Percentiles rank a stretch among this genome's conserved stretches.
These are phyloP conservation scores for Diaporthe sp. DNA, from an alignment of 2,329 filamentous ascomycete genomes.

Conservation along the genomic window DNA sequence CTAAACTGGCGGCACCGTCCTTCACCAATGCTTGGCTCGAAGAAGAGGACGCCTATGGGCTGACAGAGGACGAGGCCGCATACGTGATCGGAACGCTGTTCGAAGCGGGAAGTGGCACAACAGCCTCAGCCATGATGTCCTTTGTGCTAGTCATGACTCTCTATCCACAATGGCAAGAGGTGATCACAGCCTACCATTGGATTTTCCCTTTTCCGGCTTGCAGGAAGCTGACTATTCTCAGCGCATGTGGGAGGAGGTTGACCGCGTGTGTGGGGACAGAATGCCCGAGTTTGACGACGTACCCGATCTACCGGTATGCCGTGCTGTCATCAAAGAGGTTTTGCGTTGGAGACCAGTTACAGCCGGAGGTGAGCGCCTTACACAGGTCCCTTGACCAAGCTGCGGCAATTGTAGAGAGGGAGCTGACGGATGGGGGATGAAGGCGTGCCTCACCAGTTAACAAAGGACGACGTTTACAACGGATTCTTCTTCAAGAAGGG, in stretches of 20 bases:
- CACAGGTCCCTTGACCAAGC: neutral
- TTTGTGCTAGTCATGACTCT: neutral
- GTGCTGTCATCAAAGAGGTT: slow-evolving; percentile 17
- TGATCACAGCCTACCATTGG: neutral
- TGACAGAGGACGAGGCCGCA: slow-evolving; percentile 3
- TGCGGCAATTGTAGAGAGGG: neutral
- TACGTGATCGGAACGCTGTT: slow-evolving; percentile 9
- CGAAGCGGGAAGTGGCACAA: slow-evolving; percentile 7
- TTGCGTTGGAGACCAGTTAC: slow-evolving; percentile 16
- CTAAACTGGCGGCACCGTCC: neutral
- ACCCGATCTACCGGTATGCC: slow-evolving; percentile 12
- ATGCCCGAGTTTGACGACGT: slow-evolving; percentile 16
- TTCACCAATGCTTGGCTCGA: slow-evolving; percentile 4
- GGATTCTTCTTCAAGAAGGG: slow-evolving; percentile 16
- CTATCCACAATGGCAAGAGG: neutral
- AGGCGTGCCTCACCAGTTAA: slow-evolving; percentile 18
- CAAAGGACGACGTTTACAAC: slow-evolving; percentile 20
- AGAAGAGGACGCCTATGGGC: neutral
- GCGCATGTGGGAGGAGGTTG: slow-evolving; percentile 14
- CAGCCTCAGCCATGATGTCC: slow-evolving; percentile 11
- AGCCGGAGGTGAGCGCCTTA: neutral
- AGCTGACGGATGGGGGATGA: neutral
- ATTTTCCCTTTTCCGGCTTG: neutral
- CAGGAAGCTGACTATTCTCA: neutral
- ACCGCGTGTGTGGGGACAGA: neutral